Evolutionary conservation across 2,329 filamentous ascomycete genomes (phyloP).

Genomic region (Fonsecaea multimorphosa): DNA sequence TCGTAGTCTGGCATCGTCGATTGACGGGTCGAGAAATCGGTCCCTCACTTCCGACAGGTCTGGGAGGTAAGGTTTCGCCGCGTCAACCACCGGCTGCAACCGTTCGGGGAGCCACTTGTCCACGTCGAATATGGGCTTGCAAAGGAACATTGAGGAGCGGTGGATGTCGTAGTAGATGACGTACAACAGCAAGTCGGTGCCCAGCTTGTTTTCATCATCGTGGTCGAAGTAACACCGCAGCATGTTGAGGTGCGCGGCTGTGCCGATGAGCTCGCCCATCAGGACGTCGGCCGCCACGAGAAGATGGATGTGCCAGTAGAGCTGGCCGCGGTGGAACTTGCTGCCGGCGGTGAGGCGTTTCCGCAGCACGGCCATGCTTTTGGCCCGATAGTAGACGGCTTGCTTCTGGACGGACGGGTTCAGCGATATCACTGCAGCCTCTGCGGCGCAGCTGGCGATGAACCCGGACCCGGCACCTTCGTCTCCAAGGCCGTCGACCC

Average conservation of each 20-base stretch:
- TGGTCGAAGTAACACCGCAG: conserved; percentile 10
- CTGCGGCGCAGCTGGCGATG: conserved; percentile 7
- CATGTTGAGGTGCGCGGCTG: conserved; percentile 1
- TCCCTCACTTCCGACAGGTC: background rate
- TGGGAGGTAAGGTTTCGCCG: background rate
- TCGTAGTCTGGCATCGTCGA: conserved; percentile 1
- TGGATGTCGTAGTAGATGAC: conserved; percentile 7
- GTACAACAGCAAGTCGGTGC: background rate
- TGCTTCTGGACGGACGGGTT: conserved; percentile 1
- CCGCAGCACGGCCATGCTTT: background rate
- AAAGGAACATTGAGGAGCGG: conserved; percentile 7
- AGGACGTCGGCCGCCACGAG: background rate
- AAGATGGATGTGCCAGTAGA: conserved; percentile 14
- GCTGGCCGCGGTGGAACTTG: background rate
- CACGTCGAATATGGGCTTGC: conserved; percentile 11
- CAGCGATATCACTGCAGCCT: background rate
- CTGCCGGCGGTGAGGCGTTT: conserved; percentile 1
- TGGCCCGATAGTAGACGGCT: background rate
- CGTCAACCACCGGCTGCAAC: conserved; percentile 6
- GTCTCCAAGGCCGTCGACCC: conserved; percentile 2
- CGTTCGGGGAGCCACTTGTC: conserved; percentile 1
- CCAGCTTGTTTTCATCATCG: background rate
- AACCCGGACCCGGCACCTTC: conserved; percentile 5
- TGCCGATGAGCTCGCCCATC: background rate
- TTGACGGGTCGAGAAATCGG: conserved; percentile 3